Evolutionary conservation across 345 rosid genomes (phyloP), one percentile per base, ranked within the genome.

Genomic region (Carallia pectinifolia): DNA sequence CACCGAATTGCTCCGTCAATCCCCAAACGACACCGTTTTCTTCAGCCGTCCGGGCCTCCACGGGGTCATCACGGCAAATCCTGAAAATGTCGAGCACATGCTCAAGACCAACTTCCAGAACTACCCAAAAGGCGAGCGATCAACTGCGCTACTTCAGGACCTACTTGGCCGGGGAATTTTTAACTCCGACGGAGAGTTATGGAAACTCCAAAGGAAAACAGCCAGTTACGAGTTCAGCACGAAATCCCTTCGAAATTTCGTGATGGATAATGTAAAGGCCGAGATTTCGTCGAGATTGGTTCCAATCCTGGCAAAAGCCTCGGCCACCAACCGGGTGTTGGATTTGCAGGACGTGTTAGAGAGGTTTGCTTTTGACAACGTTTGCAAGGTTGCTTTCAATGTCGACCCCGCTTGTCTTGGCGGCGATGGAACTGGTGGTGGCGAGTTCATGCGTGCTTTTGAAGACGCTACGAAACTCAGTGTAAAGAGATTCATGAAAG

Each of bases 101-200:
- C 81, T 84, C 64, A 84, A 81, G 80, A 69, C 71, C 64, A 69
- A 71, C 58, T 84, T 84, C 68, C 74, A 79, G 16, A 81, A 81
- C 77, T 79, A 74, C 65, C 85, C 83, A 6, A 84, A 81, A 65
- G 87, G 87, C 8, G 64, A 67, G 13, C 59, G 59, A 2, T 79
- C 79, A 63, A 64, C 58, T 27, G 4, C 3, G 2, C 34, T 66
- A 52, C 83, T 84, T 31, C 58, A 70, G 29, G 87, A 84, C 67
- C 71, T 84, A 50, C 83, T 84, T 12, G 87, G 83, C 47, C 38
- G 54, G 4, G 87, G 85, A 59, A 84, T 84, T 74, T 84, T 84
- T 66, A 84, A 79, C 76, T 71, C 85, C n/a, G 81, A 79, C 44
- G 85, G 80, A 1, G 76, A 81, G 16, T 19, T 71, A 8, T 84